Evolutionary conservation across 345 rosid genomes (phyloP).

Genomic region (Hibiscus trionum): DNA sequence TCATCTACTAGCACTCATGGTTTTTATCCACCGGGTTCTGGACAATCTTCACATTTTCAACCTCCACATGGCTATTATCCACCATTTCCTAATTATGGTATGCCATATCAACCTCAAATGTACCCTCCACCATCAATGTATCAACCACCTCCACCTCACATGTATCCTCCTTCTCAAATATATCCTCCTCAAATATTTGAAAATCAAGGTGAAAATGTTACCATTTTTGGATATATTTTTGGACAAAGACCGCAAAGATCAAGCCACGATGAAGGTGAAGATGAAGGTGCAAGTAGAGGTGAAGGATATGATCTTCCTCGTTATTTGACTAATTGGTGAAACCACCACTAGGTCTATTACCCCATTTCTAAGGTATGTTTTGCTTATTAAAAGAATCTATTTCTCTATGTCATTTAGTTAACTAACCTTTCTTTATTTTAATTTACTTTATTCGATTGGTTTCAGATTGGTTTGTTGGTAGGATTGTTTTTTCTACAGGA

Average conservation of each 20-base stretch:
- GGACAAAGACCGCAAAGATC: not conserved
- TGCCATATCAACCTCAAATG: too few relatives aligned
- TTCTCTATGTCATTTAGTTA: too few relatives aligned
- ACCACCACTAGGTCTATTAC: too few relatives aligned
- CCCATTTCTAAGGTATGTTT: too few relatives aligned
- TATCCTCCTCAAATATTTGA: not conserved
- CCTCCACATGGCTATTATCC: not conserved
- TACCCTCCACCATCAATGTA: too few relatives aligned
- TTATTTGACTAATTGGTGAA: not conserved
- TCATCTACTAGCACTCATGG: not conserved
- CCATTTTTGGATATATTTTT: too few relatives aligned
- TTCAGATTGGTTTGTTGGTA: not conserved
- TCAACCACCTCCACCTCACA: too few relatives aligned
- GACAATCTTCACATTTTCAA: not conserved
- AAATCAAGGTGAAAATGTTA: too few relatives aligned
- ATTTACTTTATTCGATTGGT: constrained; percentile 38
- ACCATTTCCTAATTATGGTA: not conserved
- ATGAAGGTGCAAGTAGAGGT: not conserved
- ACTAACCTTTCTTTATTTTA: too few relatives aligned
- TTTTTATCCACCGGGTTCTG: not conserved
- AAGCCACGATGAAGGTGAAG: not conserved
- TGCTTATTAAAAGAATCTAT: too few relatives aligned
- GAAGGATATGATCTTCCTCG: not conserved
- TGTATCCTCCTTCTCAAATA: not conserved
- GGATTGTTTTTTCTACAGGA: constrained; percentile 9